Base-by-base conservation (phyloP, 441 rosid genomes). In the Croton setiger region DNA sequence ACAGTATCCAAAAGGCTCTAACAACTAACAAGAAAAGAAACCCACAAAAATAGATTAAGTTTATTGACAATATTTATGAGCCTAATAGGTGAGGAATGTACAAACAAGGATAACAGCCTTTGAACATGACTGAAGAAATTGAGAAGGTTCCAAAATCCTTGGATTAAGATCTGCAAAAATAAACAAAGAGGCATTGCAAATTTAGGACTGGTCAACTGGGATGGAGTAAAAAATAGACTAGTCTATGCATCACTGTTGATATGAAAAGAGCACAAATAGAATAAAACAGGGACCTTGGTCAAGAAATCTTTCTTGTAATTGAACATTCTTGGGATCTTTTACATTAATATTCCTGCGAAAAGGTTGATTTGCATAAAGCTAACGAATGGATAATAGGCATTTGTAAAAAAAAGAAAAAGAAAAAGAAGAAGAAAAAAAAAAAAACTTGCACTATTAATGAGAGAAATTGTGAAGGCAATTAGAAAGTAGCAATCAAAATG, bases 41-140 rank as follows among this genome's bases (percentile, higher is more conserved):
- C 5, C 7, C 52, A 6, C 7, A 39, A 6, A 39, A 39, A 6
- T 56, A 67, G 31, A 56, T 45, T 52, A 56, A 27, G 9, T 11
- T 48, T 4, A 48, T 48, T 14, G 18, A 48, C 57, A 60, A 43
- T 3, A 51, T 33, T 41, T 3, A 51, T 33, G 49, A 61, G 71
- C 61, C 36, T 63, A 9, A 67, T 56, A 43, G 67, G 54, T 27
- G 74, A 85, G 93, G 79, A 82, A 88, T 87, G 90, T 90, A 92
- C 99, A 92, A 86, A 95, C 99, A 86, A 95, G 94, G 80, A 95
- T 81, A 86, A 90, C 68, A 76, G 96, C 85, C 85, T 82, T 82
- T 23, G 90, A 81, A 79, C 73, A 77, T 66, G 88, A 83, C 51
- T 80, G 83, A 62, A 78, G 54, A 72, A 84, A 80, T 45, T 61